Base-by-base conservation (phyloP, 2,329 filamentous ascomycete species). In the Hymenoscyphus repandus region DNA sequence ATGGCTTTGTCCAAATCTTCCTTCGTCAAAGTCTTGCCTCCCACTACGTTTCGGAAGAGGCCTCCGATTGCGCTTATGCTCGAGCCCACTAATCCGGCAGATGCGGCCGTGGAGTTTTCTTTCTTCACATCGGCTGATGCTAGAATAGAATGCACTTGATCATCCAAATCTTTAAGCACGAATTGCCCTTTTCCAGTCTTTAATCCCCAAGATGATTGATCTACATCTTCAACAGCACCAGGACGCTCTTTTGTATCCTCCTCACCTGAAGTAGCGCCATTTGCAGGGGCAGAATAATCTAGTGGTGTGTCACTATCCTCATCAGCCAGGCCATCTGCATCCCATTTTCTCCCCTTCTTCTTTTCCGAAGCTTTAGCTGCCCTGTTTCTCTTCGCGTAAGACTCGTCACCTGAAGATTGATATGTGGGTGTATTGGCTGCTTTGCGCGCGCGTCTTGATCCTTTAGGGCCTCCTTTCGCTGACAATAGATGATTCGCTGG, bases 331-430 rank as follows among this genome's bases (percentile, higher is more conserved):
- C 93, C 93, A 66, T 96, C 89, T 5, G 87, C 88, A 64, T 91
- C 88, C 93, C 93, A 99, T 65, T 87, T 90, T 56, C 93, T 83
- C 62, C 89, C 89, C 68, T 90, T 91, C 74, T 97, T 97, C 7
- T 73, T 76, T 11, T 75, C 70, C 58, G 81, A 82, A 22, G 75
- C 66, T 67, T 74, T 65, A 59, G 62, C 64, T 40, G 69, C 74
- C 68, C 83, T 88, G 41, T 68, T 69, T 62, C 82, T 83, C 58
- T 78, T 76, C 15, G 75, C 71, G 5, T 79, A 70, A 0, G 76
- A 77, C 62, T 97, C 93, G 61, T 97, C 93, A 1, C 91, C 90
- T 0, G 90, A 96, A 0, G 90, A 95, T 6, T 73, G 77, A 13
- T 82, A 79, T 2, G 80, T 79, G 1, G 68, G 67, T 18, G 62